A percentile compares a stretch with the other conserved stretches of the same genome.
Conservation (phyloP, 2,329 filamentous ascomycete species). For the Xenoacremonium recifei region DNA sequence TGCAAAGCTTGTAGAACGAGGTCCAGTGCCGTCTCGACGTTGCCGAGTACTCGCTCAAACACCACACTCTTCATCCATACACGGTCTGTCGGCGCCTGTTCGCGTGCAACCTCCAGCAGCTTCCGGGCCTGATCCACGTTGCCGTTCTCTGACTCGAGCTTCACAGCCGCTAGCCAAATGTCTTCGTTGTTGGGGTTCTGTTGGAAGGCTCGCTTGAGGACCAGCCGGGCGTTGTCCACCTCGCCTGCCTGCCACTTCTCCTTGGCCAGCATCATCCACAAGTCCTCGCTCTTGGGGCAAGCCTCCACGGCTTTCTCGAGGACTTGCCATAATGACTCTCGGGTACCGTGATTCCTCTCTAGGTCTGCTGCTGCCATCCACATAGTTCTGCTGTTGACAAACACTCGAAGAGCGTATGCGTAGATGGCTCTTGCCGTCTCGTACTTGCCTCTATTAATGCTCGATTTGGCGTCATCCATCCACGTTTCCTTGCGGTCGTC, state of each 20-base stretch:
- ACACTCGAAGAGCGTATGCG: conserved; percentile 84
- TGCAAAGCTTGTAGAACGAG: conserved; percentile 84
- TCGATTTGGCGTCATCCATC: conserved; percentile 87
- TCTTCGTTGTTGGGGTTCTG: conserved; percentile 97
- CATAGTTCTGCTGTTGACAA: conserved; percentile 81
- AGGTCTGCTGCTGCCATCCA: conserved; percentile 91
- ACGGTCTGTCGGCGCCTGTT: conserved; percentile 89
- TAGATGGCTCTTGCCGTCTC: conserved; percentile 93
- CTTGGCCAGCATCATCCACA: conserved; percentile 95
- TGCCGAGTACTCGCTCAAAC: conserved; percentile 83
- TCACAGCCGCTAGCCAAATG: conserved; percentile 95
- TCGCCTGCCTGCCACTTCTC: conserved; percentile 91
- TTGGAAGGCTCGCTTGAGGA: conserved; percentile 87
- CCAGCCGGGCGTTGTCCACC: conserved; percentile 79
- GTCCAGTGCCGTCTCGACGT: conserved; percentile 78
- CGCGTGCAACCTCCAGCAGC: conserved; percentile 77
- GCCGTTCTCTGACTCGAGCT: conserved; percentile 88
- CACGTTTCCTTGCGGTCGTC: conserved; percentile 95
- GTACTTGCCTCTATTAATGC: conserved; percentile 78
- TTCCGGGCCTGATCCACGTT: conserved; percentile 79
- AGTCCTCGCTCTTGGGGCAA: conserved; percentile 83
- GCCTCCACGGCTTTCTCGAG: conserved; percentile 93
- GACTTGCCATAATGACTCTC: conserved; percentile 78
- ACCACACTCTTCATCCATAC: conserved; percentile 97
- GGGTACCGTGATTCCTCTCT: conserved; percentile 84